These are phyloP conservation scores for Wickerhamiella siamensis DNA, from an alignment of 805 yeast genomes.

Conservation along the genomic window DNA sequence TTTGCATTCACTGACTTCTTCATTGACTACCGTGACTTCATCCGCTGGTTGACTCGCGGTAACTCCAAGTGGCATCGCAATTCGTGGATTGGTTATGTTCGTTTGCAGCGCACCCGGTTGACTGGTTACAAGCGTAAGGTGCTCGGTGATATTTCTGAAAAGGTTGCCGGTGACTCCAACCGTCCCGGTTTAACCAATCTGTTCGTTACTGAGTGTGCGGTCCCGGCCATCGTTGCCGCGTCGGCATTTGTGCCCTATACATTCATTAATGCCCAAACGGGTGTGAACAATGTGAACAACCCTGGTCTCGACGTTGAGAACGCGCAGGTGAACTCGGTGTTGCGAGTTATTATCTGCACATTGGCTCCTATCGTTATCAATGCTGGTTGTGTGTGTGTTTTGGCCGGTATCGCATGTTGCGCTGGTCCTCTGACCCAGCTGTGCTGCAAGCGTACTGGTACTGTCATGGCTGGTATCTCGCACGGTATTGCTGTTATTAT, in stretches of 20 bases:
- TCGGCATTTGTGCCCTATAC: conserved; percentile 59
- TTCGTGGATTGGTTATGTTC: conserved; percentile 70
- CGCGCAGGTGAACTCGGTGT: conserved; percentile 38
- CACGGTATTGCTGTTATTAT: conserved; percentile 88
- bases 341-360: conserved; percentile 46
- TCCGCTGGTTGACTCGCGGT: conserved; percentile 76
- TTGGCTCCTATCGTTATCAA: conserved; percentile 85
- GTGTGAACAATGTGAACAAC: conserved; percentile 33
- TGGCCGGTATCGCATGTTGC: conserved; percentile 83
- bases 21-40: conserved; percentile 87
- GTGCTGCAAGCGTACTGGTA: conserved; percentile 95
- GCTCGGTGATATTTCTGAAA: conserved; percentile 53
- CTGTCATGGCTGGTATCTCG: conserved; percentile 88
- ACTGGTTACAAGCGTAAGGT: conserved; percentile 79
- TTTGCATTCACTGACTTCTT: conserved; percentile 93
- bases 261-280: conserved; percentile 77
- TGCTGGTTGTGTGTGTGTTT: conserved; percentile 66
- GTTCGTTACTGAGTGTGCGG: conserved; percentile 62
- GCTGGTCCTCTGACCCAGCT: conserved; percentile 90
- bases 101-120: conserved; percentile 68
- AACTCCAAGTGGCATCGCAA: conserved; percentile 48
- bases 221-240: conserved; percentile 57
- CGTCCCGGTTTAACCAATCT: conserved; percentile 69
- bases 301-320: conserved; percentile 18
- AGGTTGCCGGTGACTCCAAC: conserved; percentile 47